Evolutionary conservation across 495 filamentous ascomycete species (phyloP).

Genomic region (Podospora anserina): DNA sequence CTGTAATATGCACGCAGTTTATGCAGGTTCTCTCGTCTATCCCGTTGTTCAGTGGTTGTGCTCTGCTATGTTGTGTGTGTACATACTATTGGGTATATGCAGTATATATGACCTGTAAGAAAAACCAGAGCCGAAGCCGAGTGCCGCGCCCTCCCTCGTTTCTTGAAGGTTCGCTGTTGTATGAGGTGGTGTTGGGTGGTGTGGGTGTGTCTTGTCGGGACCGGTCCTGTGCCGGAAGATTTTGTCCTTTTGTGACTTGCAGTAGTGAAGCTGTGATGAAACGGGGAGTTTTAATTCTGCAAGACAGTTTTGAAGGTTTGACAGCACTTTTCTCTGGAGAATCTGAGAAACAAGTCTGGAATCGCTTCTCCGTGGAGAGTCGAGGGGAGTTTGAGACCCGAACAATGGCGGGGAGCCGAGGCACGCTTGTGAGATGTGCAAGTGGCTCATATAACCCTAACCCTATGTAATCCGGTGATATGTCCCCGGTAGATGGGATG

Average conservation of each 20-base stretch:
- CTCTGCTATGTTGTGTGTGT: no score
- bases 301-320: neutral
- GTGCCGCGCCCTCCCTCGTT: neutral
- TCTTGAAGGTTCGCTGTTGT: neutral
- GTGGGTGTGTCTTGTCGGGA: neutral
- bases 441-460: constrained; percentile 1
- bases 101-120: neutral
- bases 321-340: neutral
- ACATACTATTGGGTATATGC: neutral
- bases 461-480: neutral
- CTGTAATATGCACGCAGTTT: neutral
- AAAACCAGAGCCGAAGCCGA: neutral
- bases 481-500: neutral
- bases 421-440: neutral
- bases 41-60: no score
- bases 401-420: constrained; percentile 10
- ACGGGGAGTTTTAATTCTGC: neutral
- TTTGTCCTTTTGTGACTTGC: neutral
- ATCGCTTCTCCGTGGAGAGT: constrained; percentile 2
- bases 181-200: neutral
- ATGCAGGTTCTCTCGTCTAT: neutral
- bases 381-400: neutral
- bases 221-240: neutral
- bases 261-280: neutral
- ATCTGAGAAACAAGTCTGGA: neutral